Evolutionary conservation across 805 yeast genomes (phyloP), one percentile per base, ranked within the genome.

Genomic region (Ogataea corticis): DNA sequence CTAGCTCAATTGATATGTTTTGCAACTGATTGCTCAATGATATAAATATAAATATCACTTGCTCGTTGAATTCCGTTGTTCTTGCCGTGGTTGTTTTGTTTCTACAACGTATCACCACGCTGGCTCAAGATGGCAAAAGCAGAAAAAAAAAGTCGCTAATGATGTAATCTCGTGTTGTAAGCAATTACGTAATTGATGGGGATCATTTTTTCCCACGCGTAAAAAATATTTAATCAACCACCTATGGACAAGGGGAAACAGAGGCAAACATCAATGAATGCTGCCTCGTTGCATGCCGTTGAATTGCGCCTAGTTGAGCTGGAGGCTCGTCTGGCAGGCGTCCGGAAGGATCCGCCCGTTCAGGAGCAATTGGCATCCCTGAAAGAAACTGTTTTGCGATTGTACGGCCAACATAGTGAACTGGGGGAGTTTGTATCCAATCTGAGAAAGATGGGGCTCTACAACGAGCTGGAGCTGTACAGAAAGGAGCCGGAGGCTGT

Each of bases 251-350:
- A 14, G 25, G 35, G 25, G 12, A 16, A n/a, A 21, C 17, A 33
- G 7, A 15, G 19, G 31, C 15, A 25, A 34, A 18, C 17, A 28
- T 12, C 13, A 21, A 18, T 33, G 17, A 30, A 18, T 9, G 31
- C 31, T 28, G 31, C n/a, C 13, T 7, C 31, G 18, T 33, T 40
- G 38, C 35, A 44, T 15, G 48, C 53, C 7, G 19, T 55, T 14
- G 45, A 51, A 21, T 7, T 39, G 28, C 47, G 59, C 2, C 31
- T 55, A n/a, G 17, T 44, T 14, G 42, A 33, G 12, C 27, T 55
- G 38, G 59, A 55, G 41, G 38, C 49, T 7, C 34, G 31, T 3
- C 36, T 49, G n/a, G 43, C 33, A 11, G 56, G 49, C 12, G 16
- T 38, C n/a, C 13, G 30, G 4, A n/a, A 30, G 15, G 49, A 49